Conservation (phyloP, 306 rosid genomes). For the Cyamopsis tetragonoloba region DNA sequence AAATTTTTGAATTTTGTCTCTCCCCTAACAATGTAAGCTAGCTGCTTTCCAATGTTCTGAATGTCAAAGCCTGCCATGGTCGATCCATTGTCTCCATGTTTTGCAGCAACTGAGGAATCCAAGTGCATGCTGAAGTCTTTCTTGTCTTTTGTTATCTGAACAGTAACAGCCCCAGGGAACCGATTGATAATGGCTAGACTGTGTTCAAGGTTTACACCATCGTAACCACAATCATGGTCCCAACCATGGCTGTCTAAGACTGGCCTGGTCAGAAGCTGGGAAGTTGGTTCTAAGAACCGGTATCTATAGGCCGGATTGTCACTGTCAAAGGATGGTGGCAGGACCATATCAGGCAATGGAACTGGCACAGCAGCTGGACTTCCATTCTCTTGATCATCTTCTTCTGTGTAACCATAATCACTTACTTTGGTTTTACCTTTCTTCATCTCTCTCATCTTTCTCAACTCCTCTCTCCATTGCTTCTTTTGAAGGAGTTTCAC, state of each 20-base stretch:
- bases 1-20: conserved; percentile 79
- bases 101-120: conserved; percentile 90
- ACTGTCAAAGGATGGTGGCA: conserved; percentile 95
- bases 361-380: conserved; percentile 95
- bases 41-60: conserved; percentile 60
- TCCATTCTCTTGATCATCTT: conserved; percentile 78
- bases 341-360: conserved; percentile 88
- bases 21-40: conserved; percentile 55
- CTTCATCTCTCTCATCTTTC: conserved; percentile 86
- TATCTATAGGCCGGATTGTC: conserved; percentile 85
- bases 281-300: conserved; percentile 95
- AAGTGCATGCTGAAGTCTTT: conserved; percentile 88
- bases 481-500: conserved; percentile 92
- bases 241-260: conserved; percentile 92
- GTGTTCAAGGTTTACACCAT: conserved; percentile 88
- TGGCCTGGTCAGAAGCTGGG: conserved; percentile 91
- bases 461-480: conserved; percentile 95
- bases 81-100: conserved; percentile 83
- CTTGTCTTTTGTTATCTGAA: conserved; percentile 93
- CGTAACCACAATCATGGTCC: conserved; percentile 99
- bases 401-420: conserved; percentile 54
- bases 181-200: conserved; percentile 58
- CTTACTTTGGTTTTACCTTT: conserved; percentile 48
- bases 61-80: conserved; percentile 98
- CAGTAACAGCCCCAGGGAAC: conserved; percentile 75